These are phyloP conservation scores for Suillus subaureus DNA, from an alignment of 768 basidiomycete genomes.

Conservation along the genomic window DNA sequence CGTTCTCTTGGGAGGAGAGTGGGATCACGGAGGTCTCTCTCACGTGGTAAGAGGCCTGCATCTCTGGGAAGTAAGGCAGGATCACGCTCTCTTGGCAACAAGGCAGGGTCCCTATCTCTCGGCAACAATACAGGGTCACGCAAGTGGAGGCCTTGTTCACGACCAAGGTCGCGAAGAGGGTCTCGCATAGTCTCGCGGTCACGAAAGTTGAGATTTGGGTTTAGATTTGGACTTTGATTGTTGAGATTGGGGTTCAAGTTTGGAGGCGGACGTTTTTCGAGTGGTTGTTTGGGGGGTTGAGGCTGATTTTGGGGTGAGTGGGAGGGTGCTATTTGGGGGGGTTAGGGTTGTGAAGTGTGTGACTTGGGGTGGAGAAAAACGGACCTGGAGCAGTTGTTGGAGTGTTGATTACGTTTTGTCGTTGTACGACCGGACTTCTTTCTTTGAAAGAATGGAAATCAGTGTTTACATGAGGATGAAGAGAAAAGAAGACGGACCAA, in stretches of 20 bases:
- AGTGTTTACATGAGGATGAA: not conserved
- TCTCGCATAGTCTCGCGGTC: constrained; percentile 8
- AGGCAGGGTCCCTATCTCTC: not conserved
- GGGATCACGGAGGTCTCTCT: constrained; percentile 5
- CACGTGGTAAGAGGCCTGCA: not conserved
- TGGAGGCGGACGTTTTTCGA: constrained; percentile 29
- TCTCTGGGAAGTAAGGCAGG: not conserved
- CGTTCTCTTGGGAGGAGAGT: constrained; percentile 2
- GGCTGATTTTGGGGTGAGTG: constrained; percentile 27
- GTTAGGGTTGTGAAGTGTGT: constrained; percentile 8
- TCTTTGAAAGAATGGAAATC: constrained; percentile 15
- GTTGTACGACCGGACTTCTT: constrained; percentile 32
- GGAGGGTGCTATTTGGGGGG: constrained; percentile 21
- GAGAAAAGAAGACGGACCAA: constrained; percentile 21
- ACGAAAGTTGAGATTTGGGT: constrained; percentile 7
- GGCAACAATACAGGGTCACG: constrained; percentile 1
- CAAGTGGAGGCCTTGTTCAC: not conserved
- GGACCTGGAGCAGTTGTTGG: constrained; percentile 24
- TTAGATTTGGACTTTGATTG: constrained; percentile 5
- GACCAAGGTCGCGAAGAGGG: not conserved
- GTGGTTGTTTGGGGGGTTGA: constrained; percentile 23
- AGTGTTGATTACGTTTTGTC: constrained; percentile 26
- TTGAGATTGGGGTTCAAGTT: constrained; percentile 8
- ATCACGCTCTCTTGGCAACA: not conserved
- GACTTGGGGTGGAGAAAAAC: constrained; percentile 10